These are phyloP conservation scores for Abrus pulchellus DNA, from an alignment of 306 rosid genomes.

Conservation along the genomic window DNA sequence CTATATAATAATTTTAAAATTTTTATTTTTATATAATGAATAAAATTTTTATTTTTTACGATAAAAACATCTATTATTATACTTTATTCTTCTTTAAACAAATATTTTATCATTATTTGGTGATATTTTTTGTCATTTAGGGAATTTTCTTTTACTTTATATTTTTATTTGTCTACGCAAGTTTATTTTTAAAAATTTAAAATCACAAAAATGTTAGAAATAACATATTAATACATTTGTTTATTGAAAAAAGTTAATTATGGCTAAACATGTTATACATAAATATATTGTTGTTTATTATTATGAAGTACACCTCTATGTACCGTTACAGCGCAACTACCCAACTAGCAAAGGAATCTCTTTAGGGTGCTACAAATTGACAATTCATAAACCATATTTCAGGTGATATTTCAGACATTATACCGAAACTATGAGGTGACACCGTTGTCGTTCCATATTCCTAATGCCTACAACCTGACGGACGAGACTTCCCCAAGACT, in stretches of 20 bases:
- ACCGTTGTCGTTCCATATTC: background rate
- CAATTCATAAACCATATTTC: background rate
- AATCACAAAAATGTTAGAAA: too few species aligned
- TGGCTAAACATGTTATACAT: background rate
- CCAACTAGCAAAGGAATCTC: background rate
- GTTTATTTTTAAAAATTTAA: too few species aligned
- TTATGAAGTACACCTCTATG: background rate
- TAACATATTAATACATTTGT: too few species aligned
- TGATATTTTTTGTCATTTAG: too few species aligned
- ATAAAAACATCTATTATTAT: background rate
- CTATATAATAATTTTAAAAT: background rate
- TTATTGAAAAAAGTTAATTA: too few species aligned
- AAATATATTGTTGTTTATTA: background rate
- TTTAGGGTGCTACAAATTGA: background rate
- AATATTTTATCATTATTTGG: background rate
- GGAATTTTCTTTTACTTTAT: too few species aligned
- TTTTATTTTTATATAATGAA: background rate
- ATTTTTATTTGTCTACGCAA: too few species aligned
- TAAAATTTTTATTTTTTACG: background rate
- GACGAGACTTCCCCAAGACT: background rate
- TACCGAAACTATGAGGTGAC: conserved; percentile 11
- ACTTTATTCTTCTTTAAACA: background rate
- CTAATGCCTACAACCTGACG: background rate
- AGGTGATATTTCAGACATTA: conserved; percentile 3
- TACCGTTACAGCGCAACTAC: background rate